A percentile compares a stretch with the other conserved stretches of the same genome.
Evolutionary conservation across 1,284 basidiomycete genomes (phyloP).

Genomic region (Phellopilus nigrolimitatus): DNA sequence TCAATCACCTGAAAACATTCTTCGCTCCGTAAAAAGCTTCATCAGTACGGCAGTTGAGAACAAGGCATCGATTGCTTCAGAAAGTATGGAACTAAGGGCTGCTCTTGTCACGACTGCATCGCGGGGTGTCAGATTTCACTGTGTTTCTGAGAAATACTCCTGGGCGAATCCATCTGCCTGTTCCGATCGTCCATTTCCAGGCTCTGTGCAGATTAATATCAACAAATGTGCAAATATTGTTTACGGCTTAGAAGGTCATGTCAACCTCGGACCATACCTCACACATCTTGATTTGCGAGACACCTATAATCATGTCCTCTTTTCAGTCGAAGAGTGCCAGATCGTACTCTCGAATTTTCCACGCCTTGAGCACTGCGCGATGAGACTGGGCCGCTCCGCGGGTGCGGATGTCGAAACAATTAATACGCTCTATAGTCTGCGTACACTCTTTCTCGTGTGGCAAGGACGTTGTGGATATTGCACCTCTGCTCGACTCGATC

Average conservation of each 20-base stretch:
- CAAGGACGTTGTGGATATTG: not conserved
- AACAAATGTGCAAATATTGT: constrained; percentile 1
- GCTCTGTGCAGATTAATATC: constrained; percentile 7
- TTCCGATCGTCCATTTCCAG: not conserved
- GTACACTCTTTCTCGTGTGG: constrained; percentile 8
- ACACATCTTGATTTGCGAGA: constrained; percentile 6
- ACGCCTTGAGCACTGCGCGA: constrained; percentile 5
- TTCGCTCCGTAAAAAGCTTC: not conserved
- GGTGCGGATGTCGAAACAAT: not conserved
- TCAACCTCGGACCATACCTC: not conserved
- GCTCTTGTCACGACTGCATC: not conserved
- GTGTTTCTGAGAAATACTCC: constrained; percentile 1
- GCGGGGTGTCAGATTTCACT: not conserved
- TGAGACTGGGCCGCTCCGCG: not conserved
- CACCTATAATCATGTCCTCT: not conserved
- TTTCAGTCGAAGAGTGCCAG: constrained; percentile 9
- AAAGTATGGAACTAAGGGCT: constrained; percentile 1
- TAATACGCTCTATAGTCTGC: not conserved
- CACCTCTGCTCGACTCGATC: constrained; percentile 3
- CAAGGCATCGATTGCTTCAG: too few species aligned
- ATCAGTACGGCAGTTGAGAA: not conserved
- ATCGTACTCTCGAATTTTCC: constrained; percentile 7
- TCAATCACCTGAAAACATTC: not conserved
- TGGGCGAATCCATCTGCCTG: not conserved
- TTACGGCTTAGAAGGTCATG: constrained; percentile 11